Evolutionary conservation across 2,329 filamentous ascomycete species (phyloP).

Genomic region (Teratosphaeria destructans): DNA sequence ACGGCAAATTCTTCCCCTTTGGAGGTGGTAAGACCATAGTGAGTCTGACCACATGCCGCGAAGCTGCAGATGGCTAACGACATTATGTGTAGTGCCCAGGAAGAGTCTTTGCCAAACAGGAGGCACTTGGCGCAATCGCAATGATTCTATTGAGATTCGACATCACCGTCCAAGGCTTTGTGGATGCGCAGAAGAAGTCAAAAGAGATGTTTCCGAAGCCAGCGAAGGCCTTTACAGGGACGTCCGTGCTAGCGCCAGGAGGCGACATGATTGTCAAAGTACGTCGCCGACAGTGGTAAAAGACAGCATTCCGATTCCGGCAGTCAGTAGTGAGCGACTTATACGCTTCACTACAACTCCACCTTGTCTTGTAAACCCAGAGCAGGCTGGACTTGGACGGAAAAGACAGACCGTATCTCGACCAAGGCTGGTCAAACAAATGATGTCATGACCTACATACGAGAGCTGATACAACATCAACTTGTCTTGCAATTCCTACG

Average conservation of each 20-base stretch:
- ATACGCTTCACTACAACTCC: too few species aligned
- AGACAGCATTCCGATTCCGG: not conserved
- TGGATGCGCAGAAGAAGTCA: slow-evolving; percentile 13
- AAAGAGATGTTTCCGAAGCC: slow-evolving; percentile 13
- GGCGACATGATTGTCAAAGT: slow-evolving; percentile 19
- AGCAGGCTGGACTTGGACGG: too few species aligned
- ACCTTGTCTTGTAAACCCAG: too few species aligned
- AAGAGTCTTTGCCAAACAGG: slow-evolving; percentile 21
- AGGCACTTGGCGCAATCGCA: slow-evolving; percentile 17
- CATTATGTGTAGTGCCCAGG: slow-evolving; percentile 1
- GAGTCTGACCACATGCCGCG: slow-evolving; percentile 11
- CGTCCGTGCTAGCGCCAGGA: slow-evolving; percentile 15
- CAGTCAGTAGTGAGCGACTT: not conserved
- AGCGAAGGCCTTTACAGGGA: slow-evolving; percentile 13
- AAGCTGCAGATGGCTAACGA: not conserved
- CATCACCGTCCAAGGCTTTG: slow-evolving; percentile 16
- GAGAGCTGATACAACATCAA: too few species aligned
- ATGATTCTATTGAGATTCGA: slow-evolving; percentile 19
- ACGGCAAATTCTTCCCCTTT: slow-evolving; percentile 24
- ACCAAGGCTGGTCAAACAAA: too few species aligned
- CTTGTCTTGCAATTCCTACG: too few species aligned
- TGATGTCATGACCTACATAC: too few species aligned
- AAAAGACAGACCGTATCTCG: too few species aligned
- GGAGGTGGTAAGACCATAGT: slow-evolving; percentile 19
- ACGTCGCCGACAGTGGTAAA: not conserved